Evolutionary conservation across 2,329 filamentous ascomycete genomes (phyloP), one percentile per base, ranked within the genome.

Genomic region (Dryadomyces sulphureus): DNA sequence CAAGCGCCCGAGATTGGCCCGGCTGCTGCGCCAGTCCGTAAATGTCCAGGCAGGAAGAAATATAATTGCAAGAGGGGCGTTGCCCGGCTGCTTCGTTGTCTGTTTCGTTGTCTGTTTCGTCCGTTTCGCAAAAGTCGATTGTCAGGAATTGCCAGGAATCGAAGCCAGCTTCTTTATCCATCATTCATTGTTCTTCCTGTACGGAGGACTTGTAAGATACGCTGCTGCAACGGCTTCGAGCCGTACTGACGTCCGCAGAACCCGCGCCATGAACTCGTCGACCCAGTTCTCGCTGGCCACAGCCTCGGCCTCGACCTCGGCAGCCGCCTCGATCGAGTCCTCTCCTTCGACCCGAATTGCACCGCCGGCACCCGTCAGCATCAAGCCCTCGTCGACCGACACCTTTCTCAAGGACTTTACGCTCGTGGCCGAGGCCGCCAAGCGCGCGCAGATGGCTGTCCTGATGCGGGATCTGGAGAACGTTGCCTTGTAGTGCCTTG

Each of bases 381-480:
- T 48, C 49, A 61, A 62, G 54, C 45, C 58, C 1, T 57, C 66
- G 1, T 70, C 68, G 14, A 70, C 72, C 44, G 73, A 76, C 45
- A 53, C 64, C 24, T 88, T 88, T 59, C 72, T 94, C 49, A 78
- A 81, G 56, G 82, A 94, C 62, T 85, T 90, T 57, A 90, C 76
- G 48, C 75, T 95, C 25, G 75, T 95, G 38, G 89, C 89, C 32
- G 90, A 96, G 68, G 90, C 90, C 2, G 90, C 88, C 38, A 94
- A 94, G 65, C 73, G 89, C 38, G 90, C 90, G 9, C 87, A 95
- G 64, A 84, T 95, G 71, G 86, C 86, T 38, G 79, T 88, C 57
- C 69, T 95, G 60, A 84, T 89, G 71, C 75, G 89, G 51, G 90
- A 95, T 62, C 73, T 96, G 58, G 87, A 86, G 57, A 76, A 79